Percentiles rank a stretch among this genome's conserved stretches.
Evolutionary conservation across 371 early-diverging fungal genomes (phyloP).

Genomic region (Chytridiales sp.): DNA sequence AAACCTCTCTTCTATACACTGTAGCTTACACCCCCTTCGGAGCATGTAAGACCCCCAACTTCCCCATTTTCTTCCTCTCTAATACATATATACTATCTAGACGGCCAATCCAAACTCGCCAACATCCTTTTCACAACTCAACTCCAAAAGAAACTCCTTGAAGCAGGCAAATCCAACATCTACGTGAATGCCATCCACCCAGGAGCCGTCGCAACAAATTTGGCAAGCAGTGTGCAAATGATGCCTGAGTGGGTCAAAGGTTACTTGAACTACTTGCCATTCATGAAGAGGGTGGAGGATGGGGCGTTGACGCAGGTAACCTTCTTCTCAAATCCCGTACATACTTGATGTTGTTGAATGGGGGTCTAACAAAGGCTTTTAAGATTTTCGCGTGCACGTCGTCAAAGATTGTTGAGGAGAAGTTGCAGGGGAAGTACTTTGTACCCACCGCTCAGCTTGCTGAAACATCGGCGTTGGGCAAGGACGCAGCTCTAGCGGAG

Average conservation of each 20-base stretch:
- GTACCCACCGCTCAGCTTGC: constrained; percentile 28
- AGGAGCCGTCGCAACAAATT: constrained; percentile 30
- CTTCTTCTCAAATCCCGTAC: background rate
- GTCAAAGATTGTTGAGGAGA: constrained; percentile 24
- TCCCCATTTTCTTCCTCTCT: no score
- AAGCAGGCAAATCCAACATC: constrained; percentile 11
- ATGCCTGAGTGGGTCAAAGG: constrained; percentile 3
- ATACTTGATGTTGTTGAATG: background rate
- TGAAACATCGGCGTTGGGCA: constrained; percentile 8
- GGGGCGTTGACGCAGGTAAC: background rate
- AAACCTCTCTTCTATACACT: background rate
- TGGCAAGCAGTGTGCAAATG: background rate
- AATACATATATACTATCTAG: no score
- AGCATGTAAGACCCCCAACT: no score
- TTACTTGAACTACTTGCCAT: background rate
- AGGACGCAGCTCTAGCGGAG: constrained; percentile 14
- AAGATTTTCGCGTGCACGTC: background rate
- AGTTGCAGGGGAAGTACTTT: constrained; percentile 33
- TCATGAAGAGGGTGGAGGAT: background rate
- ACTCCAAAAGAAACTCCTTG: constrained; percentile 35
- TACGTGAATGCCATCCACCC: constrained; percentile 39
- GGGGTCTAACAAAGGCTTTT: background rate
- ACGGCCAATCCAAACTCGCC: constrained; percentile 42
- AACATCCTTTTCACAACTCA: constrained; percentile 44
- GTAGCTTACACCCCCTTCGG: background rate